A percentile compares a stretch with the other conserved stretches of the same genome.
phyloP scores from a whole-genome alignment of 257 asterid genomes.

The Avicennia marina region DNA sequence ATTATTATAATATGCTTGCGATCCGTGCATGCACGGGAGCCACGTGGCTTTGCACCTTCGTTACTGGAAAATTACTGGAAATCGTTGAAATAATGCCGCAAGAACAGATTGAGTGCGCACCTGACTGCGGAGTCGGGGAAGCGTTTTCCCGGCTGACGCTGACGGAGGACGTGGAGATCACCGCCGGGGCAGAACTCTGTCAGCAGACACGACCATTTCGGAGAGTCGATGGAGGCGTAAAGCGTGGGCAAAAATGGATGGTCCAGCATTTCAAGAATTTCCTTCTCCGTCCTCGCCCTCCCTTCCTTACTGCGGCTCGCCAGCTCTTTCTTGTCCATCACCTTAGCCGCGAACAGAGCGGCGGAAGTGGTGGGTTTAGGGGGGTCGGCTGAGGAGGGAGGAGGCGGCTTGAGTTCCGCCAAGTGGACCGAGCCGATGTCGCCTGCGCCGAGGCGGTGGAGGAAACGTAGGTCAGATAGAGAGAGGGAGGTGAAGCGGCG shows the following conservation, averaged over 20 bases:
- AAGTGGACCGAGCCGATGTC: slow-evolving; percentile 92
- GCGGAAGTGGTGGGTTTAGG: slow-evolving; percentile 10
- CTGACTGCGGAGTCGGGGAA: slow-evolving; percentile 91
- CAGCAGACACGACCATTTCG: slow-evolving; percentile 83
- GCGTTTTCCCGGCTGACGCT: slow-evolving; percentile 87
- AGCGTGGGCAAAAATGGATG: slow-evolving; percentile 92
- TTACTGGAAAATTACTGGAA: background rate
- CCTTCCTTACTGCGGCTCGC: slow-evolving; percentile 90
- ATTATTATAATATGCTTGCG: no score
- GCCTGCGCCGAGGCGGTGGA: slow-evolving; percentile 91
- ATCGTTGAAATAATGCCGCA: background rate
- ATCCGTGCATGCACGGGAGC: no score
- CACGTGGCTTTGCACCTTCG: no score
- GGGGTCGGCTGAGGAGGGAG: slow-evolving; percentile 11
- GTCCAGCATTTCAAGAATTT: slow-evolving; percentile 81
- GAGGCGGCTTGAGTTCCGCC: slow-evolving; percentile 62
- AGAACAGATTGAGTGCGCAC: slow-evolving; percentile 34
- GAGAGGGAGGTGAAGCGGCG: slow-evolving; percentile 50
- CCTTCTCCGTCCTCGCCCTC: slow-evolving; percentile 79
- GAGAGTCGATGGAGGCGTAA: slow-evolving; percentile 73
- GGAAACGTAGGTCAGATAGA: slow-evolving; percentile 82
- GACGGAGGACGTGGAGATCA: slow-evolving; percentile 96
- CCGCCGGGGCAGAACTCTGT: slow-evolving; percentile 99
- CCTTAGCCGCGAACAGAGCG: slow-evolving; percentile 83
- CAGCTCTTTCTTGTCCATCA: slow-evolving; percentile 85